Evolutionary conservation across 257 asterid genomes (phyloP).

Genomic region (Eucommia ulmoides): DNA sequence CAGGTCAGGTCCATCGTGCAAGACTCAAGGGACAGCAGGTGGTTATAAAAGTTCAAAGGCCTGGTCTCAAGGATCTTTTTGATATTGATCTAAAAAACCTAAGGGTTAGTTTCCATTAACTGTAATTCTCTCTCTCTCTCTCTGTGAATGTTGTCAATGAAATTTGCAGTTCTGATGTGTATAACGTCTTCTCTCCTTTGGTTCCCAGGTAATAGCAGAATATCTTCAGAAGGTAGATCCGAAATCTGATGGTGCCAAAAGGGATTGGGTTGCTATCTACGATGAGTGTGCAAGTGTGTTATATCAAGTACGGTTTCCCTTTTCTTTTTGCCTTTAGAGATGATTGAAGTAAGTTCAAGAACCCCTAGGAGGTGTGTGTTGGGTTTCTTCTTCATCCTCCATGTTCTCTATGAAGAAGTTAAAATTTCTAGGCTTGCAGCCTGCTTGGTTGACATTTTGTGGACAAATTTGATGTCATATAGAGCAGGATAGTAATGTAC

Average conservation of each 20-base stretch:
- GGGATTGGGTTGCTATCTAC: slow-evolving; percentile 98
- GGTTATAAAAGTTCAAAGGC: slow-evolving; percentile 85
- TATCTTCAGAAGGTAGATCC: slow-evolving; percentile 96
- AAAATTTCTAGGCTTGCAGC: no score
- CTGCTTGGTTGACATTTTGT: neutral
- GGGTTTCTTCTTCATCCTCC: no score
- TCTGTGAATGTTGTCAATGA: no score
- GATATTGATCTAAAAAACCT: slow-evolving; percentile 87
- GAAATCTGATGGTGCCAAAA: slow-evolving; percentile 97
- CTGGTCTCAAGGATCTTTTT: slow-evolving; percentile 82
- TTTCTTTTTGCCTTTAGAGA: neutral
- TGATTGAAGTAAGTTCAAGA: no score
- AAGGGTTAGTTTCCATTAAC: slow-evolving; percentile 48
- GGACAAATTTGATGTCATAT: neutral
- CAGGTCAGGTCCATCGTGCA: slow-evolving; percentile 97
- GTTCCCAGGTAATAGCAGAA: slow-evolving; percentile 80
- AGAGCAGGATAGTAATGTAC: no score
- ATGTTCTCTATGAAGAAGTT: neutral
- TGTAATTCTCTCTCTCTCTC: no score
- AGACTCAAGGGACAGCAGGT: slow-evolving; percentile 61
- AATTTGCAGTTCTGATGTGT: neutral
- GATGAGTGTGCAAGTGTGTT: slow-evolving; percentile 94
- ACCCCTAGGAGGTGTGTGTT: no score
- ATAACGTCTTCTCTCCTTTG: neutral
- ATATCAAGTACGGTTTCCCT: slow-evolving; percentile 47